Conservation (phyloP, 2,329 filamentous ascomycete genomes). For the Botrytis medusae region DNA sequence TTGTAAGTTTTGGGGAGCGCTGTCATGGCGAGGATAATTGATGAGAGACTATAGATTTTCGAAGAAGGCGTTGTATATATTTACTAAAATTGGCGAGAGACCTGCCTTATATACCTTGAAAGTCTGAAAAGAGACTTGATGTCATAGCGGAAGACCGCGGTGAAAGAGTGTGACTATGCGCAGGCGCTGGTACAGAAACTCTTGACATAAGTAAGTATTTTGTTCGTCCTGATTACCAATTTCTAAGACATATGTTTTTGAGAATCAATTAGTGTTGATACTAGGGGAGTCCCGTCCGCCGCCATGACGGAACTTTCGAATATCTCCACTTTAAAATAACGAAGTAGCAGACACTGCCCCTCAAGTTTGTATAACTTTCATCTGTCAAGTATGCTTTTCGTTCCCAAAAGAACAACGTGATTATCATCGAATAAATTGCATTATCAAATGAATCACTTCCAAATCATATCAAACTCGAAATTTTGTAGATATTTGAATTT, state of each 20-base stretch:
- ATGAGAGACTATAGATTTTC: neutral
- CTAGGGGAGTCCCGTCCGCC: neutral
- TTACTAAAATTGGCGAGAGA: neutral
- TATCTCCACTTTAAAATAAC: neutral
- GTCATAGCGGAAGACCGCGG: neutral
- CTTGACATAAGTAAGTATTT: neutral
- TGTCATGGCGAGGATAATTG: neutral
- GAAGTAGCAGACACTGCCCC: neutral
- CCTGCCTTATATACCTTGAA: neutral
- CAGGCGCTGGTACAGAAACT: too few relatives aligned
- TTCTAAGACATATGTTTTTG: neutral
- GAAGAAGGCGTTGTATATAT: neutral
- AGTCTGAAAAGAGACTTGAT: neutral
- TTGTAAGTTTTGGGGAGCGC: neutral
- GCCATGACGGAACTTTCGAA: neutral
- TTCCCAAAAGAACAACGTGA: neutral
- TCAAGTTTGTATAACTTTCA: neutral
- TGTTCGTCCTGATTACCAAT: neutral
- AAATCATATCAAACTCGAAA: too few relatives aligned
- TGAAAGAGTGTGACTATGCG: neutral
- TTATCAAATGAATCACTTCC: too few relatives aligned
- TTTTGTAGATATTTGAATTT: too few relatives aligned
- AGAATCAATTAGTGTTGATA: neutral
- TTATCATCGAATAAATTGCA: too few relatives aligned
- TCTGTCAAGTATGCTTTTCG: neutral